Evolutionary conservation across 1,139 yeast genomes (phyloP), one percentile per base, ranked within the genome.

Genomic region (Pichia sp.): DNA sequence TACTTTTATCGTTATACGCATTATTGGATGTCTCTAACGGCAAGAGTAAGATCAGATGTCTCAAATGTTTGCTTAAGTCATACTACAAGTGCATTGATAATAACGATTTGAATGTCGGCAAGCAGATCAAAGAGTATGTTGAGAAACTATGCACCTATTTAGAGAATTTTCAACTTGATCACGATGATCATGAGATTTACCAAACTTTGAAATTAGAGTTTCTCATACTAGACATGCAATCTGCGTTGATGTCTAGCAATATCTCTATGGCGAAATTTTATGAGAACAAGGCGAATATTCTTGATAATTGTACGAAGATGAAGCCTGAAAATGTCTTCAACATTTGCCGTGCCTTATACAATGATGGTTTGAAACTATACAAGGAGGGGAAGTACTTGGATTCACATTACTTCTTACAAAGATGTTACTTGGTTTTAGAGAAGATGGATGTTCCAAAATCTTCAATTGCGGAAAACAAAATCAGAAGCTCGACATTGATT

Each of bases 1-100:
- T 64, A 31, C 35, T 65, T 22, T 49, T 63, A 4, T 55, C 61
- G 1, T 53, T 67, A 12, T 58, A 60, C 44, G 66, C 64, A 21
- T 18, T 52, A 10, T n/a, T 53, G 12, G 24, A 28, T 19, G 5
- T 37, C 0, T 40, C 47, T 4, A 31, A 47, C 4, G n/a, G 24
- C 4, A 34, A 40, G 12, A 31, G 51, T 11, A 58, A 59, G 36
- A 52, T 62, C 10, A 56, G 67, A 33, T 48, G 59, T 4, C 38
- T 63, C 11, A 47, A 40, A 38, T 53, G 55, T 22, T 38, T 52
- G 7, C 22, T 53, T 3, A 46, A 49, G 20, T 34, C 44, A 2
- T 53, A 50, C 21, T 46, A 47, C 42, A 36, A 53, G 5, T 42
- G 48, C n/a, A 44, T 54, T 12, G 60, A 56, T 48, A 54, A 31